Evolutionary conservation across 176 grass and related monocot genomes (phyloP).

Genomic region (Hyparrhenia diplandra): DNA sequence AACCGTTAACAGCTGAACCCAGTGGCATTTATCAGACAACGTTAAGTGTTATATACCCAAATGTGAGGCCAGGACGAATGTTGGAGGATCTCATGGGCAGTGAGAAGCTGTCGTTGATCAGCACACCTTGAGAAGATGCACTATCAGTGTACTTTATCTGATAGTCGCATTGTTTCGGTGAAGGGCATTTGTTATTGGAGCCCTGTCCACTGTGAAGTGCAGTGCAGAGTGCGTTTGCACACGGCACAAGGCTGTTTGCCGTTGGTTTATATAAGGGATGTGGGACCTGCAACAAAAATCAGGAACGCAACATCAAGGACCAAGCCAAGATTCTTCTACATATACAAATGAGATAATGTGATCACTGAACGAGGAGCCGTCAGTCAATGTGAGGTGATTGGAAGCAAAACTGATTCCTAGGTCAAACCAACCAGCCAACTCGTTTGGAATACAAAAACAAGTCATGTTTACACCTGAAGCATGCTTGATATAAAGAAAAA

Average conservation of each 20-base stretch:
- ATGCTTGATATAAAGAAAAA: background rate
- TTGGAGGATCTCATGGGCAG: conserved; percentile 48
- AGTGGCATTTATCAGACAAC: background rate
- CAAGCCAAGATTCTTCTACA: background rate
- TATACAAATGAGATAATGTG: background rate
- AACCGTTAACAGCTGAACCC: conserved; percentile 6
- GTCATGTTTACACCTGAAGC: background rate
- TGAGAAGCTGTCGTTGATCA: conserved; percentile 54
- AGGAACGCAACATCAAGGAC: conserved; percentile 29
- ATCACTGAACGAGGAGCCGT: background rate
- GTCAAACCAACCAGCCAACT: background rate
- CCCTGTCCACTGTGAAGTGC: conserved; percentile 24
- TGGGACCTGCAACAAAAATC: conserved; percentile 51
- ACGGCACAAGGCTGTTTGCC: conserved; percentile 53
- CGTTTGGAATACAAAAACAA: background rate
- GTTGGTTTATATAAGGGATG: conserved; percentile 55
- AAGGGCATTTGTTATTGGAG: conserved; percentile 41
- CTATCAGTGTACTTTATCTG: conserved; percentile 67
- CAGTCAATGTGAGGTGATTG: background rate
- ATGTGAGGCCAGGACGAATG: conserved; percentile 49
- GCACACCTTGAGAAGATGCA: conserved; percentile 69
- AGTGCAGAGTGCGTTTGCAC: conserved; percentile 60
- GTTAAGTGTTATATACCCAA: conserved; percentile 54
- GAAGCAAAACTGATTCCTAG: background rate
- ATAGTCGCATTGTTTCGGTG: conserved; percentile 68